Evolutionary conservation across 495 filamentous ascomycete genomes (phyloP), one percentile per base, ranked within the genome.

Genomic region (Hypoxylon lienhwacheense): DNA sequence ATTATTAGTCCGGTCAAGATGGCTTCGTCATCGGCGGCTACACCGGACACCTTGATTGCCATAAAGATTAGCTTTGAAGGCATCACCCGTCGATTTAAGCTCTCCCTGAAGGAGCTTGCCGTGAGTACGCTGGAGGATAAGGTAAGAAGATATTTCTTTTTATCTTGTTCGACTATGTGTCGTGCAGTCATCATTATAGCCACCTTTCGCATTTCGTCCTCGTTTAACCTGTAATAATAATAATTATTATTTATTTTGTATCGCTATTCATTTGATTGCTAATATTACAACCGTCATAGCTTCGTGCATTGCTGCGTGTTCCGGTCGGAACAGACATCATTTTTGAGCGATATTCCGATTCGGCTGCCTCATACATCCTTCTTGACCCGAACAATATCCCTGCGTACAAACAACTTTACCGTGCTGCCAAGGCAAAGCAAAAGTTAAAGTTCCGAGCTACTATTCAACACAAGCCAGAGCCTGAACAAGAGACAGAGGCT

Each of bases 291-390:
- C n/a, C 22, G 34, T 15, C 24, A 12, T 57, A 98, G 93, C 82
- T 98, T 49, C 88, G 88, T 56, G 69, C 70, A 47, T 77, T 88
- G 20, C 83, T 98, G 29, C 70, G 72, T 45, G 84, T 97, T 64
- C 79, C 85, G n/a, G 65, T 76, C 7, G 81, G 83, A 60, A 78
- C 83, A 46, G 73, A 82, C 40, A 82, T 88, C 67, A 66, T 88
- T 59, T 85, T 97, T 63, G 93, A 99, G 78, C 89, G 93, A 35
- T 99, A 90, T 73, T 97, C 95, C 47, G 93, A 99, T 68, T 96
- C 91, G 65, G 90, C 90, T 53, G 84, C 77, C 20, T 77, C 84
- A 58, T 97, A 86, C 71, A 77, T 97, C 55, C 77, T 76, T 6
- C 83, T 99, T 32, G 88, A 97, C 70, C 76, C 81, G 39, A 74